Base-by-base conservation (phyloP, 768 basidiomycete genomes). In the Sutorius australiensis region DNA sequence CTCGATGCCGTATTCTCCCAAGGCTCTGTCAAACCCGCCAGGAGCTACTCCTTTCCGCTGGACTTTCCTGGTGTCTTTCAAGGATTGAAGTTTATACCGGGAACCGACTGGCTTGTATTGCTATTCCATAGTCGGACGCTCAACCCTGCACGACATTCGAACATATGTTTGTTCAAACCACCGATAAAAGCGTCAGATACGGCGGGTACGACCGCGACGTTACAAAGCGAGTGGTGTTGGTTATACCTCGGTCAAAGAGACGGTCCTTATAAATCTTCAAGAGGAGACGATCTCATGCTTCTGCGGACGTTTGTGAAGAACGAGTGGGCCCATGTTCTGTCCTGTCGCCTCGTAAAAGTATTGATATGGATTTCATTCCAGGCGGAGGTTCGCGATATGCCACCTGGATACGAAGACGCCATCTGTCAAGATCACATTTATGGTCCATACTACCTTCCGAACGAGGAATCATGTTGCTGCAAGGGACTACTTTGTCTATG, bases 171-270 rank as follows among this genome's bases (percentile, higher is more conserved):
- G 33, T 58, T 68, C 30, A 63, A 50, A 48, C 66, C 63, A 6
- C 54, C 61, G 14, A 48, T 42, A 12, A 31, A 32, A 8, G 46
- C 40, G n/a, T 28, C 57, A 12, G 40, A 37, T 34, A 3, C 33
- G 34, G 16, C 36, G 24, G 47, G 46, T 7, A 10, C 42, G 17
- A 48, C 45, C 1, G 61, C 56, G 12, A 66, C 67, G 4, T 42
- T 70, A 8, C 67, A 69, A 48, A 67, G 66, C 40, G 66, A 67
- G 41, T 53, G 59, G 59, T 67, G 66, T 54, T 67, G 66, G 67
- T 33, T 63, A 33, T 33, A 57, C 27, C 49, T 65, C 38, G 57
- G 54, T n/a, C 52, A 49, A 14, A 50, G 59, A 42, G 68, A 59
- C 16, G 61, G 61, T 21, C 67, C 67, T 2, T 70, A 70, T 44